Evolutionary conservation across 1,284 basidiomycete species (phyloP).

Genomic region (Apiotrichum veenhuisii): DNA sequence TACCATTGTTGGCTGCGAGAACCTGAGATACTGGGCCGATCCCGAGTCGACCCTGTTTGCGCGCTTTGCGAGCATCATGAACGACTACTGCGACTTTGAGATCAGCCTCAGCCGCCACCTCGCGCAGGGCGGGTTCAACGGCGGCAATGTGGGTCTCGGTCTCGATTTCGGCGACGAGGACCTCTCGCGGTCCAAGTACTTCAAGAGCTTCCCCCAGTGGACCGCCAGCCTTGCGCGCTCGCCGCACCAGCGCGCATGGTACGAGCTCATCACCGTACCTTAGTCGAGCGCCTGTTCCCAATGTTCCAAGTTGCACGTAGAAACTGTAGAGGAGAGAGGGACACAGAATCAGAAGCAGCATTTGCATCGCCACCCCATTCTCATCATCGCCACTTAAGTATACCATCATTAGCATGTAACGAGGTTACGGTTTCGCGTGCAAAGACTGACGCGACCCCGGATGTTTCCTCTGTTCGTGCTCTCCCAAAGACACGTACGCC

Average conservation of each 20-base stretch:
- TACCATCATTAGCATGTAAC: neutral
- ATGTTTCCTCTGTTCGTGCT: no score
- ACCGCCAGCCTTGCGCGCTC: neutral
- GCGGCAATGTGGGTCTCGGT: neutral
- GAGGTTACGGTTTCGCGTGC: no score
- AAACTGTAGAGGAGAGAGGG: neutral
- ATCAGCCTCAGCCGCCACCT: neutral
- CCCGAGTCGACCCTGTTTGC: conserved; percentile 1
- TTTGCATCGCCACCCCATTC: neutral
- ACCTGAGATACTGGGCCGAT: conserved; percentile 3
- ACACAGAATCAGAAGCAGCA: neutral
- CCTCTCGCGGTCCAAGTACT: neutral
- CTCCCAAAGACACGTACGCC: no score
- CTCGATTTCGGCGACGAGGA: neutral
- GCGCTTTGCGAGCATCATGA: conserved; percentile 4
- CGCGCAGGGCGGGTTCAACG: neutral
- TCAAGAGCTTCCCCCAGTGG: conserved; percentile 3
- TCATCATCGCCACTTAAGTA: no score
- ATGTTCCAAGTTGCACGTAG: no score
- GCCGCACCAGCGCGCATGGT: neutral
- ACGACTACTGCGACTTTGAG: conserved; percentile 3
- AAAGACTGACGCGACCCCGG: no score
- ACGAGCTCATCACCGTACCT: neutral
- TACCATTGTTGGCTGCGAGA: conserved; percentile 3
- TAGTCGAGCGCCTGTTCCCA: neutral